A percentile compares a stretch with the other conserved stretches of the same genome.
Evolutionary conservation across 2,329 filamentous ascomycete species (phyloP).

Genomic region (Talaromyces amestolkiae): DNA sequence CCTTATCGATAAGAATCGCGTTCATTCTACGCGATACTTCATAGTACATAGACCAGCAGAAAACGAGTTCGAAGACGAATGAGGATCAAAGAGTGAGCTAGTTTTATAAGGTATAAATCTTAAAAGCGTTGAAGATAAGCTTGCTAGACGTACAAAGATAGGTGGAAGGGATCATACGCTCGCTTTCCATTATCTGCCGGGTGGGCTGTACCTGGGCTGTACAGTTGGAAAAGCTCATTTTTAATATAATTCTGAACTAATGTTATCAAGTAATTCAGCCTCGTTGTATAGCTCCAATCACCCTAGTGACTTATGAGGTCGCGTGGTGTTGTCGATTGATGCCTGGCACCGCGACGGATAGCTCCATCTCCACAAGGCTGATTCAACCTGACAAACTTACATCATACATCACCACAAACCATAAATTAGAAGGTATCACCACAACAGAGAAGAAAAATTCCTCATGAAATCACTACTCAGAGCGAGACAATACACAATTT

Average conservation of each 20-base stretch:
- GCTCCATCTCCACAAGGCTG: slow-evolving; percentile 7
- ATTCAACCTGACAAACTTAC: slow-evolving; percentile 8
- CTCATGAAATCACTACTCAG: slow-evolving; percentile 1
- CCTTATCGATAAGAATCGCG: slow-evolving; percentile 5
- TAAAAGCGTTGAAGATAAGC: background rate
- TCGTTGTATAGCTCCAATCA: background rate
- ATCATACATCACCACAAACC: slow-evolving; percentile 5
- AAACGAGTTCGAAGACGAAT: no score
- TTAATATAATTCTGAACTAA: background rate
- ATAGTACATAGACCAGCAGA: no score
- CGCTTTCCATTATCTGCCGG: background rate
- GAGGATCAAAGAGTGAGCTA: no score
- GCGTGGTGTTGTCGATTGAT: background rate
- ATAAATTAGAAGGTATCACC: background rate
- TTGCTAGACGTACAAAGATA: background rate
- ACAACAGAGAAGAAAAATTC: background rate
- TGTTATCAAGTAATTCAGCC: background rate
- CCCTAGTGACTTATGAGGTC: background rate
- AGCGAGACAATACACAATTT: background rate
- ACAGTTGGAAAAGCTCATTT: background rate
- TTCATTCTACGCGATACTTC: no score
- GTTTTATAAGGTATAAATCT: no score
- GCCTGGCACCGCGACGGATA: slow-evolving; percentile 2
- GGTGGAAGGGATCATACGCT: background rate
- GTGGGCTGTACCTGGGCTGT: background rate